phyloP scores from a whole-genome alignment of 495 filamentous ascomycete genomes.

The Eremomyces bilateralis region DNA sequence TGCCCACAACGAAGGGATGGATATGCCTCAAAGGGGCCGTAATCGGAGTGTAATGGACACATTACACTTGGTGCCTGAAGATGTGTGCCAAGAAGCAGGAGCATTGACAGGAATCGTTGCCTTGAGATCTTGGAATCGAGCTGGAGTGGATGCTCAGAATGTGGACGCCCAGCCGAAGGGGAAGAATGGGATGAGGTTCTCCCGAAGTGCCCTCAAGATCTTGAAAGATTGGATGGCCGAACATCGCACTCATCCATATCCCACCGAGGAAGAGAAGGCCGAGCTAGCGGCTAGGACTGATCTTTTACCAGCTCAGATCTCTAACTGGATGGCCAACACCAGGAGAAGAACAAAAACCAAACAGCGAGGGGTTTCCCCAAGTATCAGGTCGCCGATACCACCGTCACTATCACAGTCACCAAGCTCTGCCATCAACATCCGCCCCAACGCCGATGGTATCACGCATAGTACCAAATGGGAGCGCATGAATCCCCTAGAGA shows the following conservation, averaged over 20 bases:
- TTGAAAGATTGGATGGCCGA: constrained; percentile 59
- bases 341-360: constrained; percentile 51
- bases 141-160: not conserved
- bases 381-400: constrained; percentile 11
- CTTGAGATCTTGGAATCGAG: constrained; percentile 6
- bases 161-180: constrained; percentile 3
- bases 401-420: constrained; percentile 4
- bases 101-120: constrained; percentile 14
- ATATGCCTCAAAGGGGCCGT: constrained; percentile 17
- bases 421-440: constrained; percentile 28
- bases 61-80: constrained; percentile 28
- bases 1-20: constrained; percentile 17
- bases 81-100: constrained; percentile 24
- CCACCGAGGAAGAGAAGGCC: constrained; percentile 60
- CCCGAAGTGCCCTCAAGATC: constrained; percentile 46
- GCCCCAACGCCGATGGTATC: not conserved
- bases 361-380: constrained; percentile 13
- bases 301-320: constrained; percentile 53
- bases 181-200: constrained; percentile 40
- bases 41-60: constrained; percentile 26
- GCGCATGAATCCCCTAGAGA: constrained; percentile 59
- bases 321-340: constrained; percentile 75
- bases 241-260: constrained; percentile 59
- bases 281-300: constrained; percentile 48
- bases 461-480: constrained; percentile 17